Evolutionary conservation across 192 early-diverging fungal genomes (phyloP), one percentile per base, ranked within the genome.

Genomic region (Coemansia sp.): DNA sequence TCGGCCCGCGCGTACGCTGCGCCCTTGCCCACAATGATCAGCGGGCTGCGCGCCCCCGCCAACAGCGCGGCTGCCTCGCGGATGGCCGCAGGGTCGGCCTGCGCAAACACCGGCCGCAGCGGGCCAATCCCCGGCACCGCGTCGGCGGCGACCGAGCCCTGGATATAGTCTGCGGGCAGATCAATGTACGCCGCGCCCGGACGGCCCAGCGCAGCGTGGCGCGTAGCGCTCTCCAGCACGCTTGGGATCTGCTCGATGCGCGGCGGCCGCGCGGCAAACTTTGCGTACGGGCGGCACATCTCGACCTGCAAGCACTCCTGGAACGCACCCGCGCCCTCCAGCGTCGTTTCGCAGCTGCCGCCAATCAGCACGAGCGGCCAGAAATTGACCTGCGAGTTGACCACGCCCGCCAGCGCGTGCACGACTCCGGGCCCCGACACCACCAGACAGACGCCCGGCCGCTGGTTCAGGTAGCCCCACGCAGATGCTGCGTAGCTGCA

Each of bases 21-120:
- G 54, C 88, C 89, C 79, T 91, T 91, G n/a, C 89, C 89, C 5
- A 89, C 69, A 10, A 91, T 78, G 2, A 89, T 58, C 51, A 91
- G 63, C 47, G 89, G 89, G 24, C 50, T 59, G 35, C 82, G 71
- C 9, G 89, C 87, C 6, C 46, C 25, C 2, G 33, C 32, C 43
- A 91, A 65, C 16, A 82, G 45, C 18, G 31, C 22, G 23, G 61
- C 75, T 8, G 88, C 87, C 29, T 54, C 29, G 8, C 50, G 35
- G 0, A 91, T 52, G 14, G 49, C 71, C 0, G 28, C 49, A 1
- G 81, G 71, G 63, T 88, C 80, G 16, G 89, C 84, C 60, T 82
- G 69, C 4, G 67, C 68, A 51, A 67, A 64, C 25, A 42, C 50
- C 22, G 58, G 45, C 33, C 54, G 58, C 22, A 21, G 48, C 4